Evolutionary conservation across 331 rosid species (phyloP).

Genomic region (Quercus tomentella): DNA sequence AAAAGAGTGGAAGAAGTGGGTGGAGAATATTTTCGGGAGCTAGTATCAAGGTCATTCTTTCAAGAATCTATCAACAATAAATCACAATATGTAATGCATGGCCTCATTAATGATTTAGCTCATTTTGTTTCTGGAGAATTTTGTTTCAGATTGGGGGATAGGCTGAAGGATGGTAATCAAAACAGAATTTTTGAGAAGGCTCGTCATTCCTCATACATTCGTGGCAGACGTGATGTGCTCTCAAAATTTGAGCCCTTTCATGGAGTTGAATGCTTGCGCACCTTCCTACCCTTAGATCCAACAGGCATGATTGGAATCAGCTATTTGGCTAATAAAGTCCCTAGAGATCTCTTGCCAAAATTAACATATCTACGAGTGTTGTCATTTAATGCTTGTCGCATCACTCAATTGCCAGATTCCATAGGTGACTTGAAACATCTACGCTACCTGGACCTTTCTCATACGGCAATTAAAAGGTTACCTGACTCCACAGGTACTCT

Average conservation of each 20-base stretch:
- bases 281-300: conserved; percentile 30
- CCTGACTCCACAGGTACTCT: conserved; percentile 18
- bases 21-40: conserved; percentile 28
- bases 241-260: conserved; percentile 24
- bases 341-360: conserved; percentile 12
- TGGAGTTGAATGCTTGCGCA: conserved; percentile 19
- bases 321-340: conserved; percentile 23
- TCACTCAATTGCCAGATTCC: conserved; percentile 21
- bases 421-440: conserved; percentile 22
- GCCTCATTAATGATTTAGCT: conserved; percentile 12
- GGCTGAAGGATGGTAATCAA: background rate
- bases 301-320: conserved; percentile 18
- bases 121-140: conserved; percentile 17
- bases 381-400: conserved; percentile 25
- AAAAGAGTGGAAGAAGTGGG: conserved; percentile 22
- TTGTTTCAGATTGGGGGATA: conserved; percentile 19
- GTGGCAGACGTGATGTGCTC: conserved; percentile 16
- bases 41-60: conserved; percentile 28
- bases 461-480: conserved; percentile 16
- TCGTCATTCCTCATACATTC: conserved; percentile 27
- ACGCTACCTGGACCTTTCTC: conserved; percentile 23
- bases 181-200: conserved; percentile 17
- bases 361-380: conserved; percentile 18
- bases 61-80: background rate
- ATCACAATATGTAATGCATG: conserved; percentile 3